These are phyloP conservation scores for Daldinia concentrica DNA, from an alignment of 495 filamentous ascomycete species.

Conservation along the genomic window DNA sequence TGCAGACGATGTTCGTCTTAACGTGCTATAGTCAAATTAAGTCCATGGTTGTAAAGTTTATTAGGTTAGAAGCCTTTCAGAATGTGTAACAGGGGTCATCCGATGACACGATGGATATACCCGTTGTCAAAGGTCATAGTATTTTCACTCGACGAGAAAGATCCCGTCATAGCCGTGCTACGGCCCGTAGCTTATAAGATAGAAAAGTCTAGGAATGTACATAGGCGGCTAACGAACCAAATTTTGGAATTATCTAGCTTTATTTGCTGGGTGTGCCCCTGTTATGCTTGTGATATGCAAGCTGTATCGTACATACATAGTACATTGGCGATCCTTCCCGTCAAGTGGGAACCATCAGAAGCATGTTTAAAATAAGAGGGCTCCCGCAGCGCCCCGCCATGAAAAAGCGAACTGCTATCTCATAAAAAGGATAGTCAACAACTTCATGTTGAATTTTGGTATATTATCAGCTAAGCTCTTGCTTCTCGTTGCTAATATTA, in stretches of 20 bases:
- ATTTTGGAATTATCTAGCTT: conserved; percentile 14
- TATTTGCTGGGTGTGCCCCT: conserved; percentile 1
- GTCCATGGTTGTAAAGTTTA: not conserved
- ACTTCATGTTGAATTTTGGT: not conserved
- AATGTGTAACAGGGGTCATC: not conserved
- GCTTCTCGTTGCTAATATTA: not conserved
- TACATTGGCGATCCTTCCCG: conserved; percentile 3
- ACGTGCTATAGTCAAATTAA: not conserved
- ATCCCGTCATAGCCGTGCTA: not conserved
- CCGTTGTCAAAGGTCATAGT: not conserved
- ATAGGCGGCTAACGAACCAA: conserved; percentile 36
- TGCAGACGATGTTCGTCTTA: not conserved
- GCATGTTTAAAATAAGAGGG: not conserved
- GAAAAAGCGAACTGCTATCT: not conserved
- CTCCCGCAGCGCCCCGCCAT: not conserved
- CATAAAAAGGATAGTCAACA: not conserved
- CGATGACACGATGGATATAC: not conserved
- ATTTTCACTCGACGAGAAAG: conserved; percentile 1
- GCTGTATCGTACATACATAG: conserved; percentile 3
- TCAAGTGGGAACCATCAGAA: not conserved
- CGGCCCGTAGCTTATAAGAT: not conserved
- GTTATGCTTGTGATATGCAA: conserved; percentile 3
- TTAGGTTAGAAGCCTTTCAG: not conserved
- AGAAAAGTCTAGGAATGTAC: not conserved
- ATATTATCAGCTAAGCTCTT: not conserved